Percentiles rank a stretch among this genome's conserved stretches.
Evolutionary conservation across 306 rosid species (phyloP).

Genomic region (Gastrolobium bilobum): DNA sequence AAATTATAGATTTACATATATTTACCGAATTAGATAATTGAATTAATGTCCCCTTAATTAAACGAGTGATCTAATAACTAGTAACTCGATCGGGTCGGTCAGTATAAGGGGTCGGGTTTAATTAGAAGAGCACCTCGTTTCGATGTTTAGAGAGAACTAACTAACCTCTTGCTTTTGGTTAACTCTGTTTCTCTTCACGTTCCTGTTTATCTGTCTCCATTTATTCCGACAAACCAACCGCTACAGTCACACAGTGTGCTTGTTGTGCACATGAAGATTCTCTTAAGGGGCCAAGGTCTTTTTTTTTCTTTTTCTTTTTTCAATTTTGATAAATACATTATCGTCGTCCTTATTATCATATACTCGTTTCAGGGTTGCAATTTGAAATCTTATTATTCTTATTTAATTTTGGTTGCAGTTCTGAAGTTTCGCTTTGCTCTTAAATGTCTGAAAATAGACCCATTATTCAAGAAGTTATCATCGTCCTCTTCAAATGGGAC

Average conservation of each 20-base stretch:
- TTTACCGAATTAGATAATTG: too few species aligned
- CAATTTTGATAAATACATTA: neutral
- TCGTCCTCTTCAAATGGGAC: constrained; percentile 61
- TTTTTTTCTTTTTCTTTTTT: constrained; percentile 39
- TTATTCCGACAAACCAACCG: neutral
- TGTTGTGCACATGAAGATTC: constrained; percentile 63
- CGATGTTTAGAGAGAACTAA: neutral
- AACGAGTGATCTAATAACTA: too few species aligned
- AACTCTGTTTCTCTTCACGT: constrained; percentile 18
- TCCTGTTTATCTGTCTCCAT: neutral
- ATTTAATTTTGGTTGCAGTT: constrained; percentile 57
- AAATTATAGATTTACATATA: too few species aligned
- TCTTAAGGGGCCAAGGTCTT: constrained; percentile 60
- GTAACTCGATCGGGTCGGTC: too few species aligned
- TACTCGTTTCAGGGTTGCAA: constrained; percentile 21
- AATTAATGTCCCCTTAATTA: too few species aligned
- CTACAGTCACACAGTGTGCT: constrained; percentile 28
- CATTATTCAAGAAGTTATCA: constrained; percentile 49
- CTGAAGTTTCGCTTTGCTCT: constrained; percentile 49
- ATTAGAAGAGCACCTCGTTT: neutral
- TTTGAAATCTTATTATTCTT: constrained; percentile 17
- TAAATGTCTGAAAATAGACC: constrained; percentile 47
- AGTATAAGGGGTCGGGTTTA: too few species aligned
- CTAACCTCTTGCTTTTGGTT: neutral
- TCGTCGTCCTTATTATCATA: neutral